A percentile compares a stretch with the other conserved stretches of the same genome.
phyloP scores from a whole-genome alignment of 495 filamentous ascomycete genomes.

The Letharia columbiana region DNA sequence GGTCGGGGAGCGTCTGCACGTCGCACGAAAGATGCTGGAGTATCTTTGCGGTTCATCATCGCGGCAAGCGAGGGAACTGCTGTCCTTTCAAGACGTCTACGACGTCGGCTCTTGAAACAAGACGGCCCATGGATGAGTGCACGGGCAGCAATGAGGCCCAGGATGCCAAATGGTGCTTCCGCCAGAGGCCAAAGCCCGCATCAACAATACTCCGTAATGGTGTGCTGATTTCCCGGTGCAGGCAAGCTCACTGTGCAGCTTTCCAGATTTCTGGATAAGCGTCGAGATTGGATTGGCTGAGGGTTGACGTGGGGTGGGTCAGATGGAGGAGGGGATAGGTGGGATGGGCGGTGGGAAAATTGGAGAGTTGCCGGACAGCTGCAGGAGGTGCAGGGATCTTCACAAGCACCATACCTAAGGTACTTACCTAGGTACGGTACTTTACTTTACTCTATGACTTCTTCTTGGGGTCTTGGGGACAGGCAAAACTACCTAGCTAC shows the following conservation, averaged over 20 bases:
- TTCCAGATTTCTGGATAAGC: not conserved
- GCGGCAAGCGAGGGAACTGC: not conserved
- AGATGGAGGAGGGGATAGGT: not conserved
- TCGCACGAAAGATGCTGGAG: constrained; percentile 20
- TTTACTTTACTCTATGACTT: not conserved
- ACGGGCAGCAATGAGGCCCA: not conserved
- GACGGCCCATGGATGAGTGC: not conserved
- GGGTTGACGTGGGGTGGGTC: constrained; percentile 9
- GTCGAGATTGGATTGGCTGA: constrained; percentile 14
- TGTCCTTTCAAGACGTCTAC: not conserved
- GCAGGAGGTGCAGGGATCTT: not conserved
- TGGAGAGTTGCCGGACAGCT: not conserved
- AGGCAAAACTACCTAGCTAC: too few relatives aligned
- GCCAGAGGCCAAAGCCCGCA: not conserved
- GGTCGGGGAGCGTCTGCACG: constrained; percentile 10
- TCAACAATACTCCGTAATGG: constrained; percentile 3
- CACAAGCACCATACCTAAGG: not conserved
- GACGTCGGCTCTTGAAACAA: not conserved
- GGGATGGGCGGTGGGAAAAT: not conserved
- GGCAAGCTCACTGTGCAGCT: constrained; percentile 1
- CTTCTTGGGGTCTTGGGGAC: too few relatives aligned
- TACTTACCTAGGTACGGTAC: too few relatives aligned
- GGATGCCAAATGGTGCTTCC: not conserved
- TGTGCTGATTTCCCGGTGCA: not conserved
- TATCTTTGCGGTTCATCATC: constrained; percentile 22